Conservation (phyloP, 441 rosid genomes). For the Metrosideros polymorpha region DNA sequence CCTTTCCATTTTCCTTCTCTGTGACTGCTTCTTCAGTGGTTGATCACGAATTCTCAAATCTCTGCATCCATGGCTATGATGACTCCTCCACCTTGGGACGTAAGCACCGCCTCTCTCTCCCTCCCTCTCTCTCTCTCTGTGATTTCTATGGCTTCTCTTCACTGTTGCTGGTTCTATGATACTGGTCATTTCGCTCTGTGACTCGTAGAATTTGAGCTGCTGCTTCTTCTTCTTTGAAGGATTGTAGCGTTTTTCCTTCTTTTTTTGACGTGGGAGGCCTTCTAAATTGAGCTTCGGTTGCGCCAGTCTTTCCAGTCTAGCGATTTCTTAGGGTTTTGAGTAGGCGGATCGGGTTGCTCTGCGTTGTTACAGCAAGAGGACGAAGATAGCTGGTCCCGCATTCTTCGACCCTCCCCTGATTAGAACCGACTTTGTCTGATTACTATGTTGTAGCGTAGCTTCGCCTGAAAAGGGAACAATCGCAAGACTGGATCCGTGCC, state of each 20-base stretch:
- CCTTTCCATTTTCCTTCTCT: not conserved
- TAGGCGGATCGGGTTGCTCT: not conserved
- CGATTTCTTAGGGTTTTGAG: constrained; percentile 33
- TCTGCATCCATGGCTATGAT: not conserved
- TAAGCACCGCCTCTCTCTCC: not conserved
- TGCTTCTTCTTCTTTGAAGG: not conserved
- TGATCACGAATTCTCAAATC: not conserved
- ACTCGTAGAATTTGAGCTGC: not conserved
- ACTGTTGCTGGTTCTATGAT: not conserved
- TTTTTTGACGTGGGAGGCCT: too few relatives aligned
- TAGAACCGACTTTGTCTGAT: not conserved
- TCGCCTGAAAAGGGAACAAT: not conserved
- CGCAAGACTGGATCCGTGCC: not conserved
- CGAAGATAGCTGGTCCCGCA: not conserved
- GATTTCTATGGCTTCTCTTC: not conserved
- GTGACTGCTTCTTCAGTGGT: not conserved
- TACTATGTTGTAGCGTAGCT: not conserved
- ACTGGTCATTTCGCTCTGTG: not conserved
- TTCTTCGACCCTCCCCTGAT: not conserved
- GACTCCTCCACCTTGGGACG: not conserved
- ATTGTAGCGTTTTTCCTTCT: too few relatives aligned
- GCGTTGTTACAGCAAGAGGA: too few relatives aligned
- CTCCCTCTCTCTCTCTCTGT: not conserved
- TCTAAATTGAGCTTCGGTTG: not conserved
- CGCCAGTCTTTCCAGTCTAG: too few relatives aligned